Conservation (phyloP, 78 protist genomes). For the Dictyostelium purpureum region DNA sequence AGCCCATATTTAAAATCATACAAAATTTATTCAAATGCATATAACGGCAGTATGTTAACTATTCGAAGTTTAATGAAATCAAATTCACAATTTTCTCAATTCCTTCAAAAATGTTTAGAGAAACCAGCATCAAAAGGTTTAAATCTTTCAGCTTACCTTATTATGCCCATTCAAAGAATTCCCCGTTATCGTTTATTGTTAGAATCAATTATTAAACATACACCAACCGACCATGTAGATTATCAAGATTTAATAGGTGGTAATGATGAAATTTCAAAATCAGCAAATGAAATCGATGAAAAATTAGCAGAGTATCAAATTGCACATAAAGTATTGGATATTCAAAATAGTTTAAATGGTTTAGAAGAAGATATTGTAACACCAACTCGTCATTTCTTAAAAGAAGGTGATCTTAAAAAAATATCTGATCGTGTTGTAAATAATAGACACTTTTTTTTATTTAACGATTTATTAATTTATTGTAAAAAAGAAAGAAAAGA, state of each 20-base stretch:
- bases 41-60: conserved; percentile 11
- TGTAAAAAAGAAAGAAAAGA: conserved; percentile 38
- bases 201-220: conserved; percentile 19
- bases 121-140: conserved; percentile 68
- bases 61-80: conserved; percentile 31
- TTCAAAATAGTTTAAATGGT: conserved; percentile 48
- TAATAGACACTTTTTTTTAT: conserved; percentile 61
- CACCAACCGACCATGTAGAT: conserved; percentile 29
- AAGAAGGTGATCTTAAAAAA: conserved; percentile 67
- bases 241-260: conserved; percentile 14
- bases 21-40: conserved; percentile 45
- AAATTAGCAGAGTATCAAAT: conserved; percentile 43
- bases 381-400: conserved; percentile 39
- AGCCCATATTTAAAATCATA: conserved; percentile 47
- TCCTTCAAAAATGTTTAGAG: conserved; percentile 39
- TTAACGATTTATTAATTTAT: conserved; percentile 52
- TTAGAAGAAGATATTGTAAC: conserved; percentile 43
- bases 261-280: background rate
- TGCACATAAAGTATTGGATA: conserved; percentile 64
- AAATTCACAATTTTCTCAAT: conserved; percentile 5
- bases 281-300: conserved; percentile 47
- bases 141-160: conserved; percentile 32
- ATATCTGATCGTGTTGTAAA: conserved; percentile 71
- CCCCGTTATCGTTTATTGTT: conserved; percentile 63
- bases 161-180: conserved; percentile 75